Percentiles rank a stretch among this genome's conserved stretches.
Evolutionary conservation across 805 yeast species (phyloP).

Genomic region (Cyberlindnera bimundalis): DNA sequence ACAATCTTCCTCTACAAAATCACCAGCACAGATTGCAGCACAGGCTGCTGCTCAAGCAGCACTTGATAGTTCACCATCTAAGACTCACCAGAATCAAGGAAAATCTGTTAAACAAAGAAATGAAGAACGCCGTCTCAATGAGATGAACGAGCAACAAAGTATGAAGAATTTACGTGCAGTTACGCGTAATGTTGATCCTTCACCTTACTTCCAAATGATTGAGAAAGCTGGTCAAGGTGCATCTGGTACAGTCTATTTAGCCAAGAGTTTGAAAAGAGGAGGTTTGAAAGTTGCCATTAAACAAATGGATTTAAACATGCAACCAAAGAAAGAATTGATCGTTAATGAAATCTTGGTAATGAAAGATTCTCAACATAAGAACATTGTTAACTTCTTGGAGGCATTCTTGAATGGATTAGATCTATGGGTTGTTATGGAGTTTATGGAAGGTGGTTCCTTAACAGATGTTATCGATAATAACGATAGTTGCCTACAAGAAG

Average conservation of each 20-base stretch:
- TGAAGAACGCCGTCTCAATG: constrained; percentile 51
- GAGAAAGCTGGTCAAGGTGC: constrained; percentile 98
- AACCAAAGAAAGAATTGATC: constrained; percentile 91
- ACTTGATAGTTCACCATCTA: constrained; percentile 24
- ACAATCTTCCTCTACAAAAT: constrained; percentile 10
- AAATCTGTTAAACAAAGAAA: constrained; percentile 33
- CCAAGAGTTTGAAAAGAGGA: constrained; percentile 55
- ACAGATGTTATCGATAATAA: constrained; percentile 95
- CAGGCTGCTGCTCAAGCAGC: constrained; percentile 37
- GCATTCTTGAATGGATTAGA: constrained; percentile 72
- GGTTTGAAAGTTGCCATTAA: constrained; percentile 86
- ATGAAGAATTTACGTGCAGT: constrained; percentile 79
- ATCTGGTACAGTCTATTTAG: constrained; percentile 89
- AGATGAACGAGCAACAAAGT: constrained; percentile 83
- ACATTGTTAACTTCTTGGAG: constrained; percentile 92
- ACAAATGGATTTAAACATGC: constrained; percentile 88
- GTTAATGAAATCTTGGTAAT: constrained; percentile 94
- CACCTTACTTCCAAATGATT: constrained; percentile 69
- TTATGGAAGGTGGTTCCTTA: constrained; percentile 97
- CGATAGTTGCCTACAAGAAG: constrained; percentile 64
- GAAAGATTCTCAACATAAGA: constrained; percentile 93
- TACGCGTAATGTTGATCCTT: constrained; percentile 83
- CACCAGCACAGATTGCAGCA: constrained; percentile 25
- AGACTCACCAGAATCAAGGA: constrained; percentile 17
- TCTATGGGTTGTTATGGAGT: constrained; percentile 99